Conservation (phyloP, 1,284 basidiomycete species). For the Cryptococcus sp. region DNA sequence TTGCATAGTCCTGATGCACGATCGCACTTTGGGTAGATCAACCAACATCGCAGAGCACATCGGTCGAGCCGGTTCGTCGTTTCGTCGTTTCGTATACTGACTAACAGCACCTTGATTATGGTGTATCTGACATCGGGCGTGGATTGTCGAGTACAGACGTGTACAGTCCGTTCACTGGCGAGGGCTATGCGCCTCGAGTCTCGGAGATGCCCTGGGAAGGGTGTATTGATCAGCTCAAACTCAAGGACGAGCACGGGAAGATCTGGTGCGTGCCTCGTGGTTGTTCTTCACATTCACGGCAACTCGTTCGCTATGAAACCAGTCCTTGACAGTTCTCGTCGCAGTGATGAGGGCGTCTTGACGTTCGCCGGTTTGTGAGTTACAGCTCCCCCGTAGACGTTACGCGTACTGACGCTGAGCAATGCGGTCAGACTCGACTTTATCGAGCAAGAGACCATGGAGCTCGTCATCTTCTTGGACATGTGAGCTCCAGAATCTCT, state of each 20-base stretch:
- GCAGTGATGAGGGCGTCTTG: slow-evolving; percentile 10
- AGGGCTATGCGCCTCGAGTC: slow-evolving; percentile 19
- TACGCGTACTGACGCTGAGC: background rate
- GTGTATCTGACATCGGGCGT: background rate
- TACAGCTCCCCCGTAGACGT: background rate
- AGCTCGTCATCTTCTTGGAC: slow-evolving; percentile 12
- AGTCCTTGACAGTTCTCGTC: background rate
- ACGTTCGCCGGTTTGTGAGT: slow-evolving; percentile 5
- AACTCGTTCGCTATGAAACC: too few species aligned
- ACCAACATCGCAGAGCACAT: slow-evolving; percentile 19
- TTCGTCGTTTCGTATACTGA: background rate
- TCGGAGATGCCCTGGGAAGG: slow-evolving; percentile 16
- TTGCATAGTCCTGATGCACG: slow-evolving; percentile 17
- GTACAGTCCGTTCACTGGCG: slow-evolving; percentile 24
- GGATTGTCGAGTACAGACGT: background rate
- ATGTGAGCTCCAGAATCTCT: slow-evolving; percentile 1
- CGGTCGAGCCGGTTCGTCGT: slow-evolving; percentile 4
- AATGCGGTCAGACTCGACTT: slow-evolving; percentile 6
- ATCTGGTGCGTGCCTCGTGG: slow-evolving; percentile 14
- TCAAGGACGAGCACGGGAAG: slow-evolving; percentile 21
- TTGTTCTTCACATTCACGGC: too few species aligned
- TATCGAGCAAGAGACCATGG: slow-evolving; percentile 8
- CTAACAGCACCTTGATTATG: background rate
- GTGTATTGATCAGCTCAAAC: slow-evolving; percentile 8
- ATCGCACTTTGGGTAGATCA: slow-evolving; percentile 15